Evolutionary conservation across 305 asterid genomes (phyloP), one percentile per base, ranked within the genome.

Genomic region (Fraxinus baroniana): DNA sequence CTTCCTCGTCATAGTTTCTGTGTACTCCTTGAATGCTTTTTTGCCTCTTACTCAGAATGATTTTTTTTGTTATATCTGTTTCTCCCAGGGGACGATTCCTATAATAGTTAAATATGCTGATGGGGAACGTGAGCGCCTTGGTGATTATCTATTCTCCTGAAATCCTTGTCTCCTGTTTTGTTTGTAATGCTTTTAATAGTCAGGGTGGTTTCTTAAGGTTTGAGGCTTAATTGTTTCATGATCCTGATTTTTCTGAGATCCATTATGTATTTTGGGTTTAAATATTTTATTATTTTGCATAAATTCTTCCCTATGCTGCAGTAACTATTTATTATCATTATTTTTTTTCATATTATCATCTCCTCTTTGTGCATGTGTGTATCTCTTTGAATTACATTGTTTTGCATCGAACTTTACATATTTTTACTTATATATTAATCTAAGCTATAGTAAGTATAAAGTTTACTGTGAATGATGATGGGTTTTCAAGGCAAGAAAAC

Each of bases 101-200:
- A 62, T 95, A 79, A 90, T 68, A 87, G 93, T 95, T 74, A 95
- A 86, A 86, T 95, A 89, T 85, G 98, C 99, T 78, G 97, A 88
- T 8, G 91, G 90, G 78, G 95, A 91, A 86, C 91, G 92, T 1
- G 95, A 93, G 57, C 97, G 97, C 83, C 86, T 87, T 66, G 97
- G 97, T 93, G 84, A 81, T 62, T 85, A 52, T 88, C 88, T 87
- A 84, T 75, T 86, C 78, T n/a, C 77, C 78, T 52, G 62, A 66
- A 32, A 18, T 66, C 24, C 35, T 9, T 81, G 81, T 78, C 62
- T 55, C 35, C 35, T 74, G 52, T 36, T 70, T 78, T 76, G 28
- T 79, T 70, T 74, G 35, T 24, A 66, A 17, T 39, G 79, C 66
- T 83, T 66, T 80, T 44, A 12, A 39, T 10, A 62, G 28, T 44